A percentile compares a stretch with the other conserved stretches of the same genome.
These are phyloP conservation scores for Bryoerythrophyllum caledonicum DNA, from an alignment of 225 moss, liverwort and hornwort genomes.

Conservation along the genomic window DNA sequence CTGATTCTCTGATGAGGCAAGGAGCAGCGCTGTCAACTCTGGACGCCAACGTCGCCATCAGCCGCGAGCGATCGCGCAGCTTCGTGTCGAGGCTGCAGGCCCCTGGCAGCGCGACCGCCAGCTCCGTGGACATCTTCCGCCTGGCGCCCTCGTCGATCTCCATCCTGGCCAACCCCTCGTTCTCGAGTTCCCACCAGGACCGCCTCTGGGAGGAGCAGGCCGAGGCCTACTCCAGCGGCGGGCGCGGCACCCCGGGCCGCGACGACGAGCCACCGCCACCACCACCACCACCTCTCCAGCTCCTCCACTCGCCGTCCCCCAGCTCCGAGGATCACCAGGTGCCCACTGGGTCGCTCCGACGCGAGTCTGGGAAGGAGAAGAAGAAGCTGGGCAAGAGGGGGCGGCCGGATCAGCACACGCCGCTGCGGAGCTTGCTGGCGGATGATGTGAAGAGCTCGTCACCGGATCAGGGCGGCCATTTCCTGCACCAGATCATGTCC, in stretches of 20 bases:
- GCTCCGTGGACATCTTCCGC: slow-evolving; percentile 33
- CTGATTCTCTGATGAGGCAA: neutral
- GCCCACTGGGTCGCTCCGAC: neutral
- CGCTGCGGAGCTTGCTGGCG: no score
- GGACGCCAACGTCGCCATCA: slow-evolving; percentile 41
- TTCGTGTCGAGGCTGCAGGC: neutral
- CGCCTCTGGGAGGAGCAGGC: slow-evolving; percentile 58
- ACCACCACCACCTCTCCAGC: slow-evolving; percentile 4
- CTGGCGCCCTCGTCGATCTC: slow-evolving; percentile 49
- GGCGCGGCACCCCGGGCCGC: slow-evolving; percentile 50
- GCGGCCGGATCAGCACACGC: no score
- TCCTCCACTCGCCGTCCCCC: slow-evolving; percentile 41
- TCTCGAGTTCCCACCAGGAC: slow-evolving; percentile 56
- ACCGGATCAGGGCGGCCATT: no score
- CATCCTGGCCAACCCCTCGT: slow-evolving; percentile 53
- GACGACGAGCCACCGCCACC: slow-evolving; percentile 32
- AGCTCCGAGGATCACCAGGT: slow-evolving; percentile 24
- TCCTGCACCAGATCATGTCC: no score
- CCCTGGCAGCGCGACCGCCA: neutral
- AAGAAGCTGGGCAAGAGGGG: no score
- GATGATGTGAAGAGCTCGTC: no score
- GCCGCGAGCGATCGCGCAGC: slow-evolving; percentile 32
- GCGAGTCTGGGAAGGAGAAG: neutral
- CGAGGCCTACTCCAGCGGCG: slow-evolving; percentile 50
- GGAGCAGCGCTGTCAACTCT: neutral